A percentile compares a stretch with the other conserved stretches of the same genome.
phyloP scores from a whole-genome alignment of 768 basidiomycete genomes.

The Amanita molliuscula region DNA sequence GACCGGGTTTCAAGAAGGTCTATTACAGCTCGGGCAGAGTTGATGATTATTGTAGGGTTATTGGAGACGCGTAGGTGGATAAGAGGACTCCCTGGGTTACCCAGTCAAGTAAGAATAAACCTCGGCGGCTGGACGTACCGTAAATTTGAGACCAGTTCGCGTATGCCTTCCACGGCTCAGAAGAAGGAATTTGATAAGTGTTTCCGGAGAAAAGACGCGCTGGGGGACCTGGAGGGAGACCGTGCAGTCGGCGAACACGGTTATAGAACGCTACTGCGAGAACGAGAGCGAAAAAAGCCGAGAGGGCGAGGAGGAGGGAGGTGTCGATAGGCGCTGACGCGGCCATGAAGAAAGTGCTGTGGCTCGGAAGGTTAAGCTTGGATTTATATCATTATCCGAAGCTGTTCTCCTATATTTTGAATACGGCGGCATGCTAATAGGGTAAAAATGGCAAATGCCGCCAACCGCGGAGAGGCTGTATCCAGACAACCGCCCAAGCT shows the following conservation, averaged over 20 bases:
- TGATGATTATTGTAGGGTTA: conserved; percentile 34
- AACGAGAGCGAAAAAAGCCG: conserved; percentile 4
- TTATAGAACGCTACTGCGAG: conserved; percentile 15
- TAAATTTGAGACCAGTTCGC: conserved; percentile 4
- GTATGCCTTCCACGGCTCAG: conserved; percentile 7
- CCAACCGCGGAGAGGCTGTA: no score
- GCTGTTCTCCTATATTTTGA: no score
- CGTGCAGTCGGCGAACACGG: conserved; percentile 13
- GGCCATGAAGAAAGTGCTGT: neutral
- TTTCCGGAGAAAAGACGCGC: conserved; percentile 16
- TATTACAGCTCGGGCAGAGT: conserved; percentile 27
- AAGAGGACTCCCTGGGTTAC: conserved; percentile 23
- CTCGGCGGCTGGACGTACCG: conserved; percentile 21
- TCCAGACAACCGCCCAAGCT: no score
- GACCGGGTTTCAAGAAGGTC: conserved; percentile 40
- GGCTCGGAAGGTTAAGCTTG: neutral
- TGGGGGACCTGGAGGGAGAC: conserved; percentile 8
- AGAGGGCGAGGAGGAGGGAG: conserved; percentile 1
- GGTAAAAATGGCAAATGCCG: no score
- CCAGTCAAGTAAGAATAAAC: neutral
- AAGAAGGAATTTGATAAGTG: conserved; percentile 7
- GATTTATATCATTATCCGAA: neutral
- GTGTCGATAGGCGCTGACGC: neutral
- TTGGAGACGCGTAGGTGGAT: conserved; percentile 27
- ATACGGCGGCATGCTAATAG: no score